Percentiles rank a stretch among this genome's conserved stretches.
These are phyloP conservation scores for Neocatenulostroma microsporum DNA, from an alignment of 2,329 filamentous ascomycete species.

Conservation along the genomic window DNA sequence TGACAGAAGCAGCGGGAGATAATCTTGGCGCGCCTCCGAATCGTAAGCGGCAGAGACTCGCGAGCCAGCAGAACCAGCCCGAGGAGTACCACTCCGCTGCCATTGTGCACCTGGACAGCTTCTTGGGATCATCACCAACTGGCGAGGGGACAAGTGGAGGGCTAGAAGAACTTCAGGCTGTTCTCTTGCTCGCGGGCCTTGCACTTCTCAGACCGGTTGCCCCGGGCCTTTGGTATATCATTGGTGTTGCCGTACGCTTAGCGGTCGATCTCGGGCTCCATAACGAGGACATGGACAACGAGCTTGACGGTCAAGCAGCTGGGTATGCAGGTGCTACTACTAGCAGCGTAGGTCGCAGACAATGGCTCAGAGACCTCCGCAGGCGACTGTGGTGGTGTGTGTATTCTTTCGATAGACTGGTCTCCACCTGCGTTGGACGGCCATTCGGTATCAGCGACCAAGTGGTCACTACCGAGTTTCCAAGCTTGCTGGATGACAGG, in stretches of 20 bases:
- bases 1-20: slow-evolving; percentile 28
- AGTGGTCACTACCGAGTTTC: slow-evolving; percentile 91
- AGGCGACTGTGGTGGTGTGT: slow-evolving; percentile 94
- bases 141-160: slow-evolving; percentile 71
- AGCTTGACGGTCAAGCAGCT: slow-evolving; percentile 42
- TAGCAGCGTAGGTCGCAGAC: slow-evolving; percentile 50
- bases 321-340: neutral
- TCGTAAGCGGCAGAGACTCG: slow-evolving; percentile 44
- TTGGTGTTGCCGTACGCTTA: slow-evolving; percentile 82
- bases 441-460: slow-evolving; percentile 95
- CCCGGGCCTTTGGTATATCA: slow-evolving; percentile 94
- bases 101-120: slow-evolving; percentile 82
- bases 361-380: slow-evolving; percentile 80
- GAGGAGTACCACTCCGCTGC: slow-evolving; percentile 96
- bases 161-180: slow-evolving; percentile 86
- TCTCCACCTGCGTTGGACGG: slow-evolving; percentile 85
- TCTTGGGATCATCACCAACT: slow-evolving; percentile 59
- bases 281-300: slow-evolving; percentile 69
- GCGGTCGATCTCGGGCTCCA: slow-evolving; percentile 88
- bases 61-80: slow-evolving; percentile 56
- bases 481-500: slow-evolving; percentile 77
- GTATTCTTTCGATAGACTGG: slow-evolving; percentile 88
- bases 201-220: slow-evolving; percentile 84
- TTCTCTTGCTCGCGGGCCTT: slow-evolving; percentile 82
- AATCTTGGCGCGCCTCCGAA: slow-evolving; percentile 21